Conservation (phyloP, 176 grass and related monocot species). For the Guadua angustifolia region DNA sequence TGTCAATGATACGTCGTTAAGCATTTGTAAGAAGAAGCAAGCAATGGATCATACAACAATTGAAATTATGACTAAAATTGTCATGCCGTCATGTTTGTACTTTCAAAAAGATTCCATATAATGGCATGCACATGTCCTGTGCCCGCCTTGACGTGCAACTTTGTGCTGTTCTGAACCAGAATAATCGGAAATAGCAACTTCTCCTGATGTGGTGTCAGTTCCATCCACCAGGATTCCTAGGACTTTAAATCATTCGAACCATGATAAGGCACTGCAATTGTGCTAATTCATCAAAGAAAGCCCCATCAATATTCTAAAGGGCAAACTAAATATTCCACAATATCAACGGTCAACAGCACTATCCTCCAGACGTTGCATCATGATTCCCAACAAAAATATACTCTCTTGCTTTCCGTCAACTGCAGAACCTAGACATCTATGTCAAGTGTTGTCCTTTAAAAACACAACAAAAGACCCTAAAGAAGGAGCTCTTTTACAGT, state of each 20-base stretch:
- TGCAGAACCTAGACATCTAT: neutral
- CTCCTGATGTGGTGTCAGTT: conserved; percentile 22
- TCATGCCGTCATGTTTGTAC: neutral
- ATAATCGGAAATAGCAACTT: conserved; percentile 8
- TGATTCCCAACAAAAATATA: conserved; percentile 36
- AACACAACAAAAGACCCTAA: neutral
- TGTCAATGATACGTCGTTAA: neutral
- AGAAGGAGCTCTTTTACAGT: neutral
- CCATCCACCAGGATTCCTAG: conserved; percentile 1
- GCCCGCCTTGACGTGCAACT: conserved; percentile 8
- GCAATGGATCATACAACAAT: neutral
- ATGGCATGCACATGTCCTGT: conserved; percentile 1
- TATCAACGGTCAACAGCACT: conserved; percentile 28
- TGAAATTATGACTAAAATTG: neutral
- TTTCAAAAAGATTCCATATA: neutral
- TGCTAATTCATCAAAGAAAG: conserved; percentile 29
- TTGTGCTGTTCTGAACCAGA: conserved; percentile 22
- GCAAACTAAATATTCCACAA: conserved; percentile 31
- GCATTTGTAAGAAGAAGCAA: neutral
- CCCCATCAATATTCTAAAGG: neutral
- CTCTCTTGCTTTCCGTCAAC: neutral
- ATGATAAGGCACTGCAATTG: neutral
- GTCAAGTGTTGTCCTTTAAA: neutral
- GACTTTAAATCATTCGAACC: neutral
- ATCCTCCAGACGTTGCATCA: neutral